Evolutionary conservation across 208 protist genomes (phyloP), one percentile per base, ranked within the genome.

Genomic region (Trypanosoma vivax): DNA sequence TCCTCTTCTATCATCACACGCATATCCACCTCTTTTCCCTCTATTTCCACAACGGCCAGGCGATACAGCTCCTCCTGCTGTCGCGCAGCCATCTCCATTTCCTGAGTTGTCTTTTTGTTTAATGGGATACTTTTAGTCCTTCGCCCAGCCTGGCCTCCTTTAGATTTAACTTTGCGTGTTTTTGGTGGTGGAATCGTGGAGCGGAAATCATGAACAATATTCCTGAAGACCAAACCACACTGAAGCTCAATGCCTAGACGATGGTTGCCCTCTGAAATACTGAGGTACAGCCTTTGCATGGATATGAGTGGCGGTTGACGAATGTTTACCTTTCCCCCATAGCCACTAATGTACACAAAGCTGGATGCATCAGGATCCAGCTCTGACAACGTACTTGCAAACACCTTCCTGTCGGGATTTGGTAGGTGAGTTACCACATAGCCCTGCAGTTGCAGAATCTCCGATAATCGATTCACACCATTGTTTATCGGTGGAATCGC

Each of bases 281-380:
- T 54, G n/a, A 90, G 48, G 38, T 77, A 70, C 30, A 94, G 73
- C 16, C 59, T 39, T 47, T 86, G 65, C 10, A 88, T 64, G 27
- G 64, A 62, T 21, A 88, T 64, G 18, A 90, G 28, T 6, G 68
- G 70, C 5, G 87, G 79, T 60, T 90, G 87, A 0, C 73, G 70
- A 35, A 94, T 50, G 43, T 69, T 63, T 50, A 94, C 57, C 16
- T 60, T 53, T 9, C 87, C 87, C 41, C 87, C 87, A 51, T 94
- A 94, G 13, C 83, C 87, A 53, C 76, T 87, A 41, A 94, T 63
- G 70, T 88, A 91, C 9, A 94, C 65, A 56, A 94, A 88, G 39
- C 55, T 84, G 9, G 76, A 85, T 50, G 61, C 74, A 25, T 74
- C 62, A 5, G 73, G 63, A 54, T 83, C 73, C 5, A 88, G 38